These are phyloP conservation scores for Boletellus ananas DNA, from an alignment of 768 basidiomycete genomes.

Conservation along the genomic window DNA sequence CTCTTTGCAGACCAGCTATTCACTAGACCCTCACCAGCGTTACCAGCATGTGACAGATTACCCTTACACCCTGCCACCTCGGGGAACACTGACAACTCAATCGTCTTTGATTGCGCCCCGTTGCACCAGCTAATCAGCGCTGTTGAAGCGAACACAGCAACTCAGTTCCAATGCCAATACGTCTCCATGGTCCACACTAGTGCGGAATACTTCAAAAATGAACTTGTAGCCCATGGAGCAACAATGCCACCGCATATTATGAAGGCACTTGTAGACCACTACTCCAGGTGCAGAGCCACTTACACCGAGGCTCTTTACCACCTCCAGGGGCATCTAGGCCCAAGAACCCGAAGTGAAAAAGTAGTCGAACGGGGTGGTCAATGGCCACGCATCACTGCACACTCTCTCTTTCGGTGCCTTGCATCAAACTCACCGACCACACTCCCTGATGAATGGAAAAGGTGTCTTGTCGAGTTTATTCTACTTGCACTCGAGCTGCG, in stretches of 20 bases:
- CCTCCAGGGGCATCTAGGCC: slow-evolving; percentile 7
- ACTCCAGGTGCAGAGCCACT: neutral
- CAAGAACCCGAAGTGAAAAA: slow-evolving; percentile 10
- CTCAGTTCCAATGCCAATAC: neutral
- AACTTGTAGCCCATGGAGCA: neutral
- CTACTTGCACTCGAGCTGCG: slow-evolving; percentile 30
- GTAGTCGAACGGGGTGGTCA: slow-evolving; percentile 16
- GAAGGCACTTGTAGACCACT: neutral
- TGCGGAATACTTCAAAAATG: neutral
- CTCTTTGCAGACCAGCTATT: no score
- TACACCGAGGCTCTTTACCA: neutral
- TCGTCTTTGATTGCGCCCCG: no score
- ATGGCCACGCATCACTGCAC: slow-evolving; percentile 35
- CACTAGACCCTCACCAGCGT: no score
- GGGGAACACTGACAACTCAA: no score
- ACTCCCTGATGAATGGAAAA: slow-evolving; percentile 25
- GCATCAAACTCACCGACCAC: slow-evolving; percentile 14
- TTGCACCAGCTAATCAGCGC: no score
- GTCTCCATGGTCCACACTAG: neutral
- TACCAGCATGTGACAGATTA: no score
- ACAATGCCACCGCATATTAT: neutral
- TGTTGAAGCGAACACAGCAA: slow-evolving; percentile 13
- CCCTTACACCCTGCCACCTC: no score
- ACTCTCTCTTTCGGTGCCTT: slow-evolving; percentile 28
- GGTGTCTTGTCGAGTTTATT: slow-evolving; percentile 25